These are phyloP conservation scores for Lachnellula hyalina DNA, from an alignment of 2,329 filamentous ascomycete genomes.

Conservation along the genomic window DNA sequence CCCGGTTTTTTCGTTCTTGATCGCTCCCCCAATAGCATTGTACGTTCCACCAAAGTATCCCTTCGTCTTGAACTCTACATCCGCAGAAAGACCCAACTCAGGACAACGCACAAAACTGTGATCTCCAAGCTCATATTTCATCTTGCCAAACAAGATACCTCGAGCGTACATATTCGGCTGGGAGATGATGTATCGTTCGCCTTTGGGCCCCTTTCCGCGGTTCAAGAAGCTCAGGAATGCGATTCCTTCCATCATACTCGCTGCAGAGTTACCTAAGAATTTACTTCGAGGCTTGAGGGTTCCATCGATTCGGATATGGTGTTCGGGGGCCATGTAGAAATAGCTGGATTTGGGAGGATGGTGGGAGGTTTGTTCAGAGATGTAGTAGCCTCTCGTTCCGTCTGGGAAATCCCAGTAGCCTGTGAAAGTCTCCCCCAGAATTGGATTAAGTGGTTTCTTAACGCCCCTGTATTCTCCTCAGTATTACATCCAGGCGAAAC, in stretches of 20 bases:
- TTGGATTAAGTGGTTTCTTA: slow-evolving; percentile 96
- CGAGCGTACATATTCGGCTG: slow-evolving; percentile 99
- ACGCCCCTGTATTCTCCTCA: slow-evolving; percentile 60
- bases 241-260: slow-evolving; percentile 96
- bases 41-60: slow-evolving; percentile 96
- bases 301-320: slow-evolving; percentile 91
- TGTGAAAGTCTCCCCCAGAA: slow-evolving; percentile 89
- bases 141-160: slow-evolving; percentile 95
- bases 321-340: slow-evolving; percentile 95
- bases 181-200: slow-evolving; percentile 88
- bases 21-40: slow-evolving; percentile 87
- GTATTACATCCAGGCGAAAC: background rate
- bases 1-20: slow-evolving; percentile 82
- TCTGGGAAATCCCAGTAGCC: slow-evolving; percentile 93
- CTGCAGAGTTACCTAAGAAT: slow-evolving; percentile 94
- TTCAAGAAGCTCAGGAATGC: slow-evolving; percentile 82
- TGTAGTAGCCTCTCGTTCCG: slow-evolving; percentile 84
- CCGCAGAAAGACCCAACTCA: slow-evolving; percentile 77
- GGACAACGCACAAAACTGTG: slow-evolving; percentile 91
- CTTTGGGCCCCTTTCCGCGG: slow-evolving; percentile 59
- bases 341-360: slow-evolving; percentile 98
- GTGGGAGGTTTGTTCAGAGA: slow-evolving; percentile 95
- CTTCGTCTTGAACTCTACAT: slow-evolving; percentile 98
- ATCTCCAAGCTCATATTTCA: slow-evolving; percentile 98
- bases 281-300: slow-evolving; percentile 91